These are phyloP conservation scores for Aspergillus sojae DNA, from an alignment of 2,329 filamentous ascomycete genomes.

Conservation along the genomic window DNA sequence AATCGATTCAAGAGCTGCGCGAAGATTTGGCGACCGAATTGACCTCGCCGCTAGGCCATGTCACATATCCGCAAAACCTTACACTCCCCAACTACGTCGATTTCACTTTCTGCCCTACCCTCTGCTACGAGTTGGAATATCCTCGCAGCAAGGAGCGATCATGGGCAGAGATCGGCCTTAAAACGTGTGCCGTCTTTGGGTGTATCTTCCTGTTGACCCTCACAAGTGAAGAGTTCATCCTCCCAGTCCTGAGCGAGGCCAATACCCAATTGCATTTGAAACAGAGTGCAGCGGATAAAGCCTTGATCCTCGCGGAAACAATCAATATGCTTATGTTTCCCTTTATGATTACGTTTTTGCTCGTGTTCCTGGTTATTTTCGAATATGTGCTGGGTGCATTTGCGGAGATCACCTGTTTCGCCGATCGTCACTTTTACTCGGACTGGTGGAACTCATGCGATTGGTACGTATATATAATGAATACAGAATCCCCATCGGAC, in stretches of 20 bases:
- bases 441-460: constrained; percentile 68
- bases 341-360: constrained; percentile 92
- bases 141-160: constrained; percentile 75
- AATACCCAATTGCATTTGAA: constrained; percentile 54
- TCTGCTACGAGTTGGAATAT: constrained; percentile 98
- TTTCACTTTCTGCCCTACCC: constrained; percentile 86
- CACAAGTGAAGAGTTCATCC: constrained; percentile 91
- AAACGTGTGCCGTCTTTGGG: constrained; percentile 86
- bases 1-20: constrained; percentile 68
- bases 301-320: constrained; percentile 82
- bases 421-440: constrained; percentile 88
- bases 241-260: constrained; percentile 81
- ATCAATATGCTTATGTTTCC: constrained; percentile 92
- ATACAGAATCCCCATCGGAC: neutral
- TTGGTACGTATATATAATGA: constrained; percentile 37
- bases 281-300: constrained; percentile 62
- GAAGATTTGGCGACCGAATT: constrained; percentile 89
- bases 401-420: constrained; percentile 91
- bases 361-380: constrained; percentile 97
- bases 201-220: constrained; percentile 94
- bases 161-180: constrained; percentile 80
- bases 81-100: constrained; percentile 81
- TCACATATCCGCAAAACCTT: constrained; percentile 88
- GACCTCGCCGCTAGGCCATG: constrained; percentile 83
- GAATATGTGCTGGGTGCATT: constrained; percentile 95